Evolutionary conservation across 352 stramenopile species (phyloP), one percentile per base, ranked within the genome.

Genomic region (Chrysophaeum taylorii): DNA sequence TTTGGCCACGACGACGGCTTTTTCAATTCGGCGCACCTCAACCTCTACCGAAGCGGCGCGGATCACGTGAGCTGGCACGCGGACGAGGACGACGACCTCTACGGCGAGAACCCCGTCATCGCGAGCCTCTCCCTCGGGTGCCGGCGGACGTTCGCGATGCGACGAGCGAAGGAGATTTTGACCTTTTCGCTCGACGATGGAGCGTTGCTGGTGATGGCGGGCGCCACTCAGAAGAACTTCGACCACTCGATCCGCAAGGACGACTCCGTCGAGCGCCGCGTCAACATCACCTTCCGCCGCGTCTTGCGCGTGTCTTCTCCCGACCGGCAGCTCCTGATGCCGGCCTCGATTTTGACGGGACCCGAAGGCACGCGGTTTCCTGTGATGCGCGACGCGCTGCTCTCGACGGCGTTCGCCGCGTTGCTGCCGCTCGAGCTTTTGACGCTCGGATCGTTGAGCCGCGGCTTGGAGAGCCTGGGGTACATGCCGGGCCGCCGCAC

Each of bases 251-350:
- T 63, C 7, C 52, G 36, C 52, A 63, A 63, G 33, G 27, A 31
- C 31, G 50, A 61, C 50, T 25, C 16, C 18, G 48, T 33, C 18
- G 48, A 21, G 27, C 7, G 4, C 21, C 25, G 52, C 52, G 23
- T 63, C 52, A 63, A 63, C 52, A 31, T 63, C 7, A 63, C 52
- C 4, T 63, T 63, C 52, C 52, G 52, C 27, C 52, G 52, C 52
- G 52, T 63, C 50, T 48, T 48, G 14, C 41, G 41, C n/a, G n/a
- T n/a, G n/a, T n/a, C n/a, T n/a, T n/a, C n/a, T n/a, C n/a, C n/a
- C n/a, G n/a, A n/a, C n/a, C n/a, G n/a, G n/a, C n/a, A n/a, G n/a
- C n/a, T n/a, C n/a, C n/a, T n/a, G n/a, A n/a, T n/a, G n/a, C n/a
- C n/a, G n/a, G n/a, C n/a, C n/a, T n/a, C n/a, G n/a, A n/a, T n/a